Conservation (phyloP, 306 rosid genomes). For the Cicer yamashitae region DNA sequence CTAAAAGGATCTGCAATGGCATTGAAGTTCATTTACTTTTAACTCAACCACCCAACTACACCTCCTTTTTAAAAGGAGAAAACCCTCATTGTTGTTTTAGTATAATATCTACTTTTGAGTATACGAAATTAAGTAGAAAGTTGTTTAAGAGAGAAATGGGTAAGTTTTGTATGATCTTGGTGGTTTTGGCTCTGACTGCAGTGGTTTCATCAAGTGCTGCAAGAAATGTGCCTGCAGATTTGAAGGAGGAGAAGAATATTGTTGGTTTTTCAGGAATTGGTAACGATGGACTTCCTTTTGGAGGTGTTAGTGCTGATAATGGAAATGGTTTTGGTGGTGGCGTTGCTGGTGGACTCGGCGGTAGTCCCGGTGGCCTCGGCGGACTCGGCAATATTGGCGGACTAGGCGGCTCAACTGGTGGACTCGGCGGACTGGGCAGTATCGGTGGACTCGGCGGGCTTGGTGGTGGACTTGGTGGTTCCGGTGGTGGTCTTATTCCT, state of each 20-base stretch:
- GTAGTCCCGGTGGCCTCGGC: slow-evolving; percentile 2
- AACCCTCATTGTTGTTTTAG: background rate
- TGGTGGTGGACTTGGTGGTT: slow-evolving; percentile 19
- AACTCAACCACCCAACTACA: slow-evolving; percentile 52
- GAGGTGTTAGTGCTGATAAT: slow-evolving; percentile 57
- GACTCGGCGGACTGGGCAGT: slow-evolving; percentile 36
- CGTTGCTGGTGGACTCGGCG: slow-evolving; percentile 47
- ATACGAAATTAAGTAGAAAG: background rate
- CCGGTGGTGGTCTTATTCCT: slow-evolving; percentile 48
- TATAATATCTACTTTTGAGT: background rate
- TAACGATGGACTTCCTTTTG: slow-evolving; percentile 63
- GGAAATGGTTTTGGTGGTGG: slow-evolving; percentile 45
- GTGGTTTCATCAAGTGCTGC: slow-evolving; percentile 50
- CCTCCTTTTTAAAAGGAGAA: slow-evolving; percentile 47
- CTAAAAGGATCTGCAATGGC: slow-evolving; percentile 37
- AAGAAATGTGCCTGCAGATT: slow-evolving; percentile 58
- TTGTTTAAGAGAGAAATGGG: slow-evolving; percentile 44
- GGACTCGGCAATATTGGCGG: slow-evolving; percentile 44
- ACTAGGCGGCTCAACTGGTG: slow-evolving; percentile 26
- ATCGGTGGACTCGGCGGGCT: slow-evolving; percentile 35
- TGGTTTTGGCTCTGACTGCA: slow-evolving; percentile 48
- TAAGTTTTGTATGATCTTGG: slow-evolving; percentile 46
- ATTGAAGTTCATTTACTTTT: slow-evolving; percentile 66
- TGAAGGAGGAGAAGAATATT: slow-evolving; percentile 74
- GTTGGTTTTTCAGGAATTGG: slow-evolving; percentile 74